Percentiles rank a stretch among this genome's conserved stretches.
Conservation (phyloP, 495 filamentous ascomycete species). For the Aspergillus nanangensis region DNA sequence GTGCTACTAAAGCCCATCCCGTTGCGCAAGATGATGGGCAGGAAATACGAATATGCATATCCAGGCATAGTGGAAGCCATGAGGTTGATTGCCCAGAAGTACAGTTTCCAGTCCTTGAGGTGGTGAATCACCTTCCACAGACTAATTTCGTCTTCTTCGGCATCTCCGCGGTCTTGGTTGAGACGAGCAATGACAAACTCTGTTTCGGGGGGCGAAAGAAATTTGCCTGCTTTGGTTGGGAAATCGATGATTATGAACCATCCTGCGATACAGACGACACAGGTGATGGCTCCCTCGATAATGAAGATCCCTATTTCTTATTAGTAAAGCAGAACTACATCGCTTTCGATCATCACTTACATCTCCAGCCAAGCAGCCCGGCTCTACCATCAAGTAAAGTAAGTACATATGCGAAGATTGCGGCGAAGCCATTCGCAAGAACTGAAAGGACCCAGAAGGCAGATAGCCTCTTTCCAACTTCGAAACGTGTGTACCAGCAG, state of each 20-base stretch:
- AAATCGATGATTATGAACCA: slow-evolving; percentile 13
- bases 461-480: slow-evolving; percentile 13
- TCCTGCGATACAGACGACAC: slow-evolving; percentile 6
- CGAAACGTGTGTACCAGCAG: slow-evolving; percentile 14
- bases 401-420: slow-evolving; percentile 11
- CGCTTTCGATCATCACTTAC: too few relatives aligned
- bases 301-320: slow-evolving; percentile 10
- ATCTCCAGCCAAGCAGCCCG: slow-evolving; percentile 9
- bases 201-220: slow-evolving; percentile 6
- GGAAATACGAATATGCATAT: slow-evolving; percentile 14
- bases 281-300: slow-evolving; percentile 12
- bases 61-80: slow-evolving; percentile 13
- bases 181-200: slow-evolving; percentile 12
- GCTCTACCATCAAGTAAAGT: slow-evolving; percentile 7
- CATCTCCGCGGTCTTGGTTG: slow-evolving; percentile 12
- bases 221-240: slow-evolving; percentile 9
- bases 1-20: slow-evolving; percentile 9
- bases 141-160: slow-evolving; percentile 7
- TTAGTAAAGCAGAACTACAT: not conserved
- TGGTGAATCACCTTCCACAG: slow-evolving; percentile 5
- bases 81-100: slow-evolving; percentile 13
- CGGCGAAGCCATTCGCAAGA: slow-evolving; percentile 9
- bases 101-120: slow-evolving; percentile 13
- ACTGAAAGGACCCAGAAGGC: slow-evolving; percentile 12
- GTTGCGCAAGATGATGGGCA: slow-evolving; percentile 4